Percentiles rank a stretch among this genome's conserved stretches.
Evolutionary conservation across 768 basidiomycete genomes (phyloP).

Genomic region (Mycena polygramma): DNA sequence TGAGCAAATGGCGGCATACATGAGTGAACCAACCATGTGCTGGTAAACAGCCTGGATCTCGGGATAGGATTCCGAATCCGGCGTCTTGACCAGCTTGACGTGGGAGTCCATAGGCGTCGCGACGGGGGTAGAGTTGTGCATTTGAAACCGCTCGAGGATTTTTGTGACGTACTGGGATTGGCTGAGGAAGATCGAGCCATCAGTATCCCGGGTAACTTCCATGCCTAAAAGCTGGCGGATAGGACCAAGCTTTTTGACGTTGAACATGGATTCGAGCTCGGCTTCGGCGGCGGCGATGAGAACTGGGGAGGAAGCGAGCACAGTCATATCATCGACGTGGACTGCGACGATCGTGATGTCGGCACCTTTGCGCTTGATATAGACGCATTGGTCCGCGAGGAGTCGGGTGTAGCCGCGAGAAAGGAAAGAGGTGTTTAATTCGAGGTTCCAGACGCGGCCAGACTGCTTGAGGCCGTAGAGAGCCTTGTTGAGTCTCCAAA

Average conservation of each 20-base stretch:
- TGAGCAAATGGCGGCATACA: constrained; percentile 46
- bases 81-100: constrained; percentile 17
- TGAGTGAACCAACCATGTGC: constrained; percentile 44
- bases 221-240: constrained; percentile 41
- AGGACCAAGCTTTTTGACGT: constrained; percentile 37
- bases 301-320: constrained; percentile 10
- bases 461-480: constrained; percentile 47
- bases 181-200: constrained; percentile 34
- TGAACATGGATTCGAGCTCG: constrained; percentile 35
- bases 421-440: constrained; percentile 29
- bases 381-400: constrained; percentile 36
- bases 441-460: constrained; percentile 45
- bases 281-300: constrained; percentile 16
- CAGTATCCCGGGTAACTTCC: constrained; percentile 37
- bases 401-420: constrained; percentile 26
- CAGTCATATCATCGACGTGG: too few relatives aligned
- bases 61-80: constrained; percentile 24
- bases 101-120: constrained; percentile 19
- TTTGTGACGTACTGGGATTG: constrained; percentile 36
- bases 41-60: constrained; percentile 39
- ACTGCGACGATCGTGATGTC: too few relatives aligned
- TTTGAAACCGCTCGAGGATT: constrained; percentile 34
- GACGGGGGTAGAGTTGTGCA: constrained; percentile 17
- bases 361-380: constrained; percentile 32
- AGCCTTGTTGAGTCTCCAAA: constrained; percentile 28